Conservation (phyloP, 495 filamentous ascomycete genomes). For the Hypomontagnella monticulosa region DNA sequence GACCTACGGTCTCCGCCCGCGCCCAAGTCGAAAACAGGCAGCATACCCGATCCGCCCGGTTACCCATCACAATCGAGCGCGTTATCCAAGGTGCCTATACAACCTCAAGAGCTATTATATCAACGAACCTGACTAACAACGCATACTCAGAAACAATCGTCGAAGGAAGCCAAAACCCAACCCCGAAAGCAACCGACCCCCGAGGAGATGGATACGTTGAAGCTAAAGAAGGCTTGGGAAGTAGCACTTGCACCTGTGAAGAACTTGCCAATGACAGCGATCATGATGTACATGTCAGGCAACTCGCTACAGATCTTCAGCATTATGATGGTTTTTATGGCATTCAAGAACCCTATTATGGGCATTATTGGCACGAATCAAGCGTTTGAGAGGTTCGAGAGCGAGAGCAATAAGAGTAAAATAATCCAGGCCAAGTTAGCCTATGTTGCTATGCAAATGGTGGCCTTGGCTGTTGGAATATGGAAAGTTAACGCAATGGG, state of each 20-base stretch:
- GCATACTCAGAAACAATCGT: slow-evolving; percentile 51
- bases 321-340: slow-evolving; percentile 99
- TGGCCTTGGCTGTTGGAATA: slow-evolving; percentile 83
- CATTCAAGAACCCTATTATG: slow-evolving; percentile 95
- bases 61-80: slow-evolving; percentile 68
- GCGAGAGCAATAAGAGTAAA: slow-evolving; percentile 74
- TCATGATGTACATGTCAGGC: slow-evolving; percentile 99
- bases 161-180: slow-evolving; percentile 55
- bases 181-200: slow-evolving; percentile 67
- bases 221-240: slow-evolving; percentile 99
- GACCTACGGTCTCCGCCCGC: slow-evolving; percentile 75
- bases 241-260: slow-evolving; percentile 94
- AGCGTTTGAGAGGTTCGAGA: slow-evolving; percentile 89
- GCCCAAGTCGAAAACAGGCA: slow-evolving; percentile 62
- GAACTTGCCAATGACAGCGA: slow-evolving; percentile 94
- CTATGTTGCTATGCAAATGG: slow-evolving; percentile 86
- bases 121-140: slow-evolving; percentile 4
- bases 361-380: slow-evolving; percentile 80
- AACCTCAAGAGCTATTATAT: not conserved
- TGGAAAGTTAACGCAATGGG: slow-evolving; percentile 99
- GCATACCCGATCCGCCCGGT: slow-evolving; percentile 87
- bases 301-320: slow-evolving; percentile 98
- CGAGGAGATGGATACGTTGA: slow-evolving; percentile 90
- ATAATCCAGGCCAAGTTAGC: slow-evolving; percentile 83
- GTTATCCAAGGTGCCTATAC: slow-evolving; percentile 61